These are phyloP conservation scores for Phytophthora palmivora DNA, from an alignment of 352 stramenopile genomes.

Conservation along the genomic window DNA sequence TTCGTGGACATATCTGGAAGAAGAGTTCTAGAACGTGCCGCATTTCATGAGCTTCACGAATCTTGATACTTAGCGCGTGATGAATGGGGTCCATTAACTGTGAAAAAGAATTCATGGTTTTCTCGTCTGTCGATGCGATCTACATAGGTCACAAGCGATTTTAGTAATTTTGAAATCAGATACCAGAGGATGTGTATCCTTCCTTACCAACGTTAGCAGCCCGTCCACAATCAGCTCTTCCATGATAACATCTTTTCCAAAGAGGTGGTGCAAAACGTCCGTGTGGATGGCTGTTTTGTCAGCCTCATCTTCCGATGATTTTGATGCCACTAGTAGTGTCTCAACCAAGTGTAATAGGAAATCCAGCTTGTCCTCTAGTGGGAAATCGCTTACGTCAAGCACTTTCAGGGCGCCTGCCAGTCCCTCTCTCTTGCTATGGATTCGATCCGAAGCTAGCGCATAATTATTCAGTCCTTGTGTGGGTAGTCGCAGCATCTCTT, in stretches of 20 bases:
- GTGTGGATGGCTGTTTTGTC: slow-evolving; percentile 7
- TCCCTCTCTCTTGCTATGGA: slow-evolving; percentile 58
- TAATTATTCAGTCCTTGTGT: slow-evolving; percentile 22
- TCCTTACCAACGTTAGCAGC: slow-evolving; percentile 60
- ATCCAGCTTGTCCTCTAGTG: slow-evolving; percentile 73
- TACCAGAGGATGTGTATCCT: neutral
- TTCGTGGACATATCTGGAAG: slow-evolving; percentile 71
- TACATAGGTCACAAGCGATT: slow-evolving; percentile 23
- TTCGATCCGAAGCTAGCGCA: slow-evolving; percentile 28
- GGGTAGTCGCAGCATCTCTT: slow-evolving; percentile 39
- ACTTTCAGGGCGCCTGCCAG: slow-evolving; percentile 73
- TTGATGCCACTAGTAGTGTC: slow-evolving; percentile 50
- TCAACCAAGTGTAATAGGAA: slow-evolving; percentile 73
- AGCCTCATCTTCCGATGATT: slow-evolving; percentile 18
- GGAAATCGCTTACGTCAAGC: slow-evolving; percentile 61
- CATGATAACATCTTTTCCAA: slow-evolving; percentile 65
- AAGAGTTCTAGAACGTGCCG: slow-evolving; percentile 78
- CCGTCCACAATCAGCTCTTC: slow-evolving; percentile 79
- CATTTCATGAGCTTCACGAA: slow-evolving; percentile 80
- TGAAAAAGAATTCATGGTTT: slow-evolving; percentile 63
- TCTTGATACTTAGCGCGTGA: slow-evolving; percentile 68
- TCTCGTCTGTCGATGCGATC: slow-evolving; percentile 60
- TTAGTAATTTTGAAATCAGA: neutral
- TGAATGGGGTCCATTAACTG: slow-evolving; percentile 70
- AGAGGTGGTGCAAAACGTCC: slow-evolving; percentile 70